Evolutionary conservation across 1,284 basidiomycete genomes (phyloP).

Genomic region (Ustilago nuda): DNA sequence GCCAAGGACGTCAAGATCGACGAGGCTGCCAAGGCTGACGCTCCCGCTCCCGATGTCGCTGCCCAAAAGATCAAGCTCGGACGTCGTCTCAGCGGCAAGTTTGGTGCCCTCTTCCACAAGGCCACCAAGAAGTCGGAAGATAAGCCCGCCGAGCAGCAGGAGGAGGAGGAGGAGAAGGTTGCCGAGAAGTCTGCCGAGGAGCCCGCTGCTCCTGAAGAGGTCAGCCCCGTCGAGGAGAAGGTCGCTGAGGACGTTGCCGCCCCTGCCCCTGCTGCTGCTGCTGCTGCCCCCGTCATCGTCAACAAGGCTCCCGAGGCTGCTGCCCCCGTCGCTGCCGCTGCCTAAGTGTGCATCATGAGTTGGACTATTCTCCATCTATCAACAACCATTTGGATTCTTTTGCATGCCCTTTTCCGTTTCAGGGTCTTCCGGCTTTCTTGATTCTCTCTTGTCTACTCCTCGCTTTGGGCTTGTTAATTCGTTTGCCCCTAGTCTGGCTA

Average conservation of each 20-base stretch:
- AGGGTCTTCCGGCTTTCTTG: constrained; percentile 27
- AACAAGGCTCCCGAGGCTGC: constrained; percentile 45
- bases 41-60: constrained; percentile 52
- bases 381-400: constrained; percentile 35
- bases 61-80: constrained; percentile 59
- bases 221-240: constrained; percentile 40
- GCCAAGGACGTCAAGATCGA: constrained; percentile 59
- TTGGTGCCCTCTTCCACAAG: constrained; percentile 62
- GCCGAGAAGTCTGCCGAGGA: constrained; percentile 32
- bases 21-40: constrained; percentile 55
- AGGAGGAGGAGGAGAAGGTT: constrained; percentile 40
- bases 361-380: neutral
- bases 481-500: constrained; percentile 28
- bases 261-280: constrained; percentile 23
- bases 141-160: constrained; percentile 29
- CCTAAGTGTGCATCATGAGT: constrained; percentile 16
- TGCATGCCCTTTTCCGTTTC: constrained; percentile 38
- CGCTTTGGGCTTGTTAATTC: constrained; percentile 9
- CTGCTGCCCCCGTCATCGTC: constrained; percentile 30
- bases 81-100: constrained; percentile 58
- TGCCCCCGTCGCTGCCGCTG: constrained; percentile 48
- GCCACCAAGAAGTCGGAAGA: constrained; percentile 50
- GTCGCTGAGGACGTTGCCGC: constrained; percentile 42
- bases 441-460: constrained; percentile 40
- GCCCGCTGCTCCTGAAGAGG: constrained; percentile 23